phyloP scores from a whole-genome alignment of 345 rosid genomes.

The Eucalyptus cladocalyx region DNA sequence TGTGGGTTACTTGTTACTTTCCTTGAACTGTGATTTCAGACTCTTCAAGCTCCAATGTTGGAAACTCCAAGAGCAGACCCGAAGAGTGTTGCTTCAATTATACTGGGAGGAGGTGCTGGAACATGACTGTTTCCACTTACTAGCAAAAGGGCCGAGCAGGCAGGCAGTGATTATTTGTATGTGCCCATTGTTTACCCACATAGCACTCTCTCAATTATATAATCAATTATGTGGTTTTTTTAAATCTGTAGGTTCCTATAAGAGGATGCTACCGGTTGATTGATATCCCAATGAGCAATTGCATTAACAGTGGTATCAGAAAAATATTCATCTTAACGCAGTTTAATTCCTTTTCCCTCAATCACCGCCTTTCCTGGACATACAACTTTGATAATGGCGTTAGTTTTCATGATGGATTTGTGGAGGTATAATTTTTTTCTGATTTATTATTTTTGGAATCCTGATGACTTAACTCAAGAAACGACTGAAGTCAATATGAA shows the following conservation, averaged over 20 bases:
- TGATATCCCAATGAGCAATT: constrained; percentile 90
- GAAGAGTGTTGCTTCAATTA: constrained; percentile 66
- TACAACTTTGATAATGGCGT: constrained; percentile 78
- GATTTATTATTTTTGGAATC: not conserved
- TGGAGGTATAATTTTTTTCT: constrained; percentile 34
- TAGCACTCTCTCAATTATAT: not conserved
- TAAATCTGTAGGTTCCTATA: constrained; percentile 54
- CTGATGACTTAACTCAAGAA: not conserved
- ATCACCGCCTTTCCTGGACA: constrained; percentile 67
- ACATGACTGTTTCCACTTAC: constrained; percentile 91
- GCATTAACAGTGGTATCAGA: constrained; percentile 72
- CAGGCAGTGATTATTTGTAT: constrained; percentile 12
- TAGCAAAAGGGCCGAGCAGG: constrained; percentile 71
- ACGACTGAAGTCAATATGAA: not conserved
- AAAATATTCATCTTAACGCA: constrained; percentile 80
- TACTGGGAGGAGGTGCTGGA: constrained; percentile 90
- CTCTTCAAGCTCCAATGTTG: constrained; percentile 21
- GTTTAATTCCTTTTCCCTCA: constrained; percentile 84
- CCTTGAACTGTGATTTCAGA: not conserved
- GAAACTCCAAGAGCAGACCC: constrained; percentile 52
- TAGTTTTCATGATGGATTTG: constrained; percentile 75
- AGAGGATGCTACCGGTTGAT: constrained; percentile 90
- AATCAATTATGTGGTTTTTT: not conserved
- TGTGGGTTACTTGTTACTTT: not conserved
- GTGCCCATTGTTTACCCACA: not conserved